A percentile compares a stretch with the other conserved stretches of the same genome.
These are phyloP conservation scores for Didymella pinodella DNA, from an alignment of 2,329 filamentous ascomycete genomes.

Conservation along the genomic window DNA sequence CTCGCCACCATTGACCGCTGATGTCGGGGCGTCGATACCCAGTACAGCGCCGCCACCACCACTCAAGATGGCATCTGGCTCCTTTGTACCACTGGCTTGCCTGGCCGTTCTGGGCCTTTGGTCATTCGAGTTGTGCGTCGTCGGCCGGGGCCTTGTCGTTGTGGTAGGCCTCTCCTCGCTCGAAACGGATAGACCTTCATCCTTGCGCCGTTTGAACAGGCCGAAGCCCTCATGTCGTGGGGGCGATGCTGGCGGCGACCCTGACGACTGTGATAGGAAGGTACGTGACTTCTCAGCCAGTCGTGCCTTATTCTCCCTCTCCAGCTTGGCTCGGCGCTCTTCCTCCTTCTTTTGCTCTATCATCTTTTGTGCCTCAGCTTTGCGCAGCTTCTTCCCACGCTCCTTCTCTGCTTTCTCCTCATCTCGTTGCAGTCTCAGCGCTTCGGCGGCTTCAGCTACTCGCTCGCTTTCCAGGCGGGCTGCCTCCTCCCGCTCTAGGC, in stretches of 20 bases:
- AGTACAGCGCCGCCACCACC: slow-evolving; percentile 59
- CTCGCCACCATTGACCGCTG: slow-evolving; percentile 81
- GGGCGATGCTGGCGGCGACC: slow-evolving; percentile 41
- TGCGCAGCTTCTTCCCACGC: slow-evolving; percentile 43
- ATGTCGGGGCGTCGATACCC: slow-evolving; percentile 77
- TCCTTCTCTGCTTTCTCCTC: slow-evolving; percentile 44
- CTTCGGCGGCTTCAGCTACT: slow-evolving; percentile 42
- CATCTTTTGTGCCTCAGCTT: slow-evolving; percentile 38
- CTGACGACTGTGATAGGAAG: slow-evolving; percentile 31
- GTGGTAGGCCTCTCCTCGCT: slow-evolving; percentile 28
- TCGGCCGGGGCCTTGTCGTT: slow-evolving; percentile 19
- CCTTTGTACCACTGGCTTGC: slow-evolving; percentile 34
- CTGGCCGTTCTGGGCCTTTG: slow-evolving; percentile 27
- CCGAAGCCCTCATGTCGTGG: slow-evolving; percentile 45
- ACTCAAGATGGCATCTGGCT: slow-evolving; percentile 50
- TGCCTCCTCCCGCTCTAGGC: slow-evolving; percentile 41
- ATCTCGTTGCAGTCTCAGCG: slow-evolving; percentile 40
- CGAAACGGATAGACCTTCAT: slow-evolving; percentile 35
- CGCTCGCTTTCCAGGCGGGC: slow-evolving; percentile 37
- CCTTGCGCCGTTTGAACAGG: slow-evolving; percentile 46
- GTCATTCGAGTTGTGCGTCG: slow-evolving; percentile 31
- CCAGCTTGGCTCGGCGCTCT: slow-evolving; percentile 34
- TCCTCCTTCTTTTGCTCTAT: slow-evolving; percentile 43
- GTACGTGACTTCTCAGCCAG: slow-evolving; percentile 37
- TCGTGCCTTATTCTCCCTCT: slow-evolving; percentile 37